Evolutionary conservation across 768 basidiomycete genomes (phyloP), one percentile per base, ranked within the genome.

Genomic region (Hemileccinum rubropunctum): DNA sequence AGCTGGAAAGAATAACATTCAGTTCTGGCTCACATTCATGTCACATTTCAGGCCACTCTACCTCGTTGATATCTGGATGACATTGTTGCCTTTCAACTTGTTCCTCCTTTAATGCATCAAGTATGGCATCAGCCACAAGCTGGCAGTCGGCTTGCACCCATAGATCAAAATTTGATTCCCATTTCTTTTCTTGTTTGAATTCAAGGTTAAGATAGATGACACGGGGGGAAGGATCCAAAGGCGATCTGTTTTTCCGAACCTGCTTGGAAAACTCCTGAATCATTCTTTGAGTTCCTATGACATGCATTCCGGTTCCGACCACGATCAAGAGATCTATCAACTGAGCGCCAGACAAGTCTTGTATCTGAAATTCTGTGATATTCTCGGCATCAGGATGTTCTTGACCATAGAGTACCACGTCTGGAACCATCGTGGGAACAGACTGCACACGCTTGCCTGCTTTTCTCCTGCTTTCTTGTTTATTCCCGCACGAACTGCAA

Each of bases 251-350:
- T 23, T 38, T 10, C 8, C n/a, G 41, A 17, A 47, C 18, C 1
- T 26, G 15, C 17, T 42, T 15, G 6, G 39, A 21, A 26, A 54
- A 54, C 2, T 46, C 26, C 6, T n/a, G 21, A 10, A 54, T 46
- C 2, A 58, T 40, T 39, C 44, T 52, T 34, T 47, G 57, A 20
- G 53, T 58, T 42, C 50, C 57, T 8, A 50, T 27, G 4, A 58
- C 42, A 26, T 56, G 45, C 48, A 58, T 58, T 2, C 57, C 50
- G 1, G 42, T 58, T 46, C 57, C 45, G 0, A 58, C 54, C 23
- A 58, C 45, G 0, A 56, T 7, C 7, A 56, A 23, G 3, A 56
- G 45, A 45, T 58, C 54, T 15, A 56, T 18, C 0, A 0, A 14
- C 1, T 4, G 21, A 7, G 3, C 3, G 17, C 12, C 17, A 21